A percentile compares a stretch with the other conserved stretches of the same genome.
These are phyloP conservation scores for Venturia nashicola DNA, from an alignment of 2,329 filamentous ascomycete genomes.

Conservation along the genomic window DNA sequence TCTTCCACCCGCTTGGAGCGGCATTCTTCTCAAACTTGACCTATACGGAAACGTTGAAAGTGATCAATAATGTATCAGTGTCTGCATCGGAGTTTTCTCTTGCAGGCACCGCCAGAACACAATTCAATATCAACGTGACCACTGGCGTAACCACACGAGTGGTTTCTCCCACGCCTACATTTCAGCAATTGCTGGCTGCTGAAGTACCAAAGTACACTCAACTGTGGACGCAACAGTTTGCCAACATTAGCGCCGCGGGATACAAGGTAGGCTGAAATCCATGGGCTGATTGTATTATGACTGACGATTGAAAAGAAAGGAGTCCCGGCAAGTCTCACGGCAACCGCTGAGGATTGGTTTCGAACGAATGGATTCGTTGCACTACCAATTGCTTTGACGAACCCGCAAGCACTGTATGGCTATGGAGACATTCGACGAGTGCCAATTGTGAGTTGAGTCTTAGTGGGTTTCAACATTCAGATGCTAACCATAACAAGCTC, in stretches of 20 bases:
- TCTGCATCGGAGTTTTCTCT: slow-evolving; percentile 20
- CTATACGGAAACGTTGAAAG: slow-evolving; percentile 23
- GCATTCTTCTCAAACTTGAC: slow-evolving; percentile 26
- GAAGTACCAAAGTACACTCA: slow-evolving; percentile 23
- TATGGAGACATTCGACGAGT: slow-evolving; percentile 26
- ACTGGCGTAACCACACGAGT: slow-evolving; percentile 17
- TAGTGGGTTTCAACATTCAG: not conserved
- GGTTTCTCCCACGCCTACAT: slow-evolving; percentile 15
- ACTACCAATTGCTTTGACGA: slow-evolving; percentile 22
- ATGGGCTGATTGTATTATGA: slow-evolving; percentile 14
- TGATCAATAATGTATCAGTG: slow-evolving; percentile 22
- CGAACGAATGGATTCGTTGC: slow-evolving; percentile 23
- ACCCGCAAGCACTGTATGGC: slow-evolving; percentile 24
- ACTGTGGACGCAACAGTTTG: slow-evolving; percentile 22
- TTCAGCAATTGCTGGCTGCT: slow-evolving; percentile 17
- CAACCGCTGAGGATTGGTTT: slow-evolving; percentile 24
- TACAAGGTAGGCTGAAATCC: slow-evolving; percentile 20
- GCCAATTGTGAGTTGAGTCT: slow-evolving; percentile 22
- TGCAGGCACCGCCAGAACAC: slow-evolving; percentile 18
- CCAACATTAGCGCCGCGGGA: slow-evolving; percentile 19
- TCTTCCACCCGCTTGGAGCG: slow-evolving; percentile 26
- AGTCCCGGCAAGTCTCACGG: slow-evolving; percentile 22
- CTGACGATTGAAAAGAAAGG: slow-evolving; percentile 19
- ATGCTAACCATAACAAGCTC: slow-evolving; percentile 20
- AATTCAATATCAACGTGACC: slow-evolving; percentile 23